Conservation (phyloP, 116 monocot species). For the Phalaenopsis hybrid region DNA sequence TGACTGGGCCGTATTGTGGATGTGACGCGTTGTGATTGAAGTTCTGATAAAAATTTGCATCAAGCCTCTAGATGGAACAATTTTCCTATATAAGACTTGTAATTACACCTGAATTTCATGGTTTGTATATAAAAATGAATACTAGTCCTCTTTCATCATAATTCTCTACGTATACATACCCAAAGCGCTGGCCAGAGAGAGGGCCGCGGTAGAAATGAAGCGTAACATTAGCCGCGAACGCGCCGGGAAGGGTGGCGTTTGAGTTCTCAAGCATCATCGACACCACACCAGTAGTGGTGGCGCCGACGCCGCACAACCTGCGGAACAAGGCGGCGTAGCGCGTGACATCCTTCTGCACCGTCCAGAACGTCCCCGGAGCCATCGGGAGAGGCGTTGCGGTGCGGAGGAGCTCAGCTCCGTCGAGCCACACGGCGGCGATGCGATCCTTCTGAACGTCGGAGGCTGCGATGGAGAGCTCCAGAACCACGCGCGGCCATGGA, state of each 20-base stretch:
- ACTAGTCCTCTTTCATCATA: too few relatives aligned
- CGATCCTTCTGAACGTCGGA: slow-evolving; percentile 34
- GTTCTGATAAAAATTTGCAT: too few relatives aligned
- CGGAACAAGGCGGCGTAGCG: slow-evolving; percentile 26
- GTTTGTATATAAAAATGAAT: too few relatives aligned
- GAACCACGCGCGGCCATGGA: slow-evolving; percentile 31
- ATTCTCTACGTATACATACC: too few relatives aligned
- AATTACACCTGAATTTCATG: too few relatives aligned
- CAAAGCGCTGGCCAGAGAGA: not conserved
- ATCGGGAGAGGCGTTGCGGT: slow-evolving; percentile 27
- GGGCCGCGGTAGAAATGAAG: slow-evolving; percentile 36
- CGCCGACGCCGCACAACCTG: not conserved
- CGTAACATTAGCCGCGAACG: slow-evolving; percentile 23
- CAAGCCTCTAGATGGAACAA: too few relatives aligned
- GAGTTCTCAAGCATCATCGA: slow-evolving; percentile 47
- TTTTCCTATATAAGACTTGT: too few relatives aligned
- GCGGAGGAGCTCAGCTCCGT: slow-evolving; percentile 44
- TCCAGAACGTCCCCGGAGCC: slow-evolving; percentile 28
- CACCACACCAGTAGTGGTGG: slow-evolving; percentile 9
- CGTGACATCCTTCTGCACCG: slow-evolving; percentile 34
- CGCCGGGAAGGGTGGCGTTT: slow-evolving; percentile 20
- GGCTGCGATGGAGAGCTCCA: slow-evolving; percentile 32
- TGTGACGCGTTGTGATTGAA: too few relatives aligned
- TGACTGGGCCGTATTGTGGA: too few relatives aligned
- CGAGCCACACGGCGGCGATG: slow-evolving; percentile 34